Evolutionary conservation across 169 alveolate genomes (phyloP).

Genomic region (Plasmodium gallinaceum): DNA sequence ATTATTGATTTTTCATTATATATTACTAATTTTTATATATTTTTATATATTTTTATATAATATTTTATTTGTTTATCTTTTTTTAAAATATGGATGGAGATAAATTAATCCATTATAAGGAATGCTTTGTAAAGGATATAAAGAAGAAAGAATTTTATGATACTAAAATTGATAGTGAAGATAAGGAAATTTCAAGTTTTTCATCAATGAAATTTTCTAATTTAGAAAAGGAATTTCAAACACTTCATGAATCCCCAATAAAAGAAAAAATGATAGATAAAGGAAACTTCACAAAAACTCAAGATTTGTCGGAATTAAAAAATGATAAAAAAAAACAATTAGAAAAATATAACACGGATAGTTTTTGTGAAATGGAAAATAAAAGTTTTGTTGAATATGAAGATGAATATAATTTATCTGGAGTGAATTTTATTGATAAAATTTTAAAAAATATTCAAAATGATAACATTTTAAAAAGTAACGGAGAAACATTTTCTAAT

Average conservation of each 20-base stretch:
- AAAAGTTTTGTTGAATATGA: not conserved
- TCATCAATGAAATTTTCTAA: conserved; percentile 18
- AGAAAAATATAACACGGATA: not conserved
- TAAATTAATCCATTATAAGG: conserved; percentile 1
- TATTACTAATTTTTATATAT: not conserved
- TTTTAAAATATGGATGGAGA: conserved; percentile 12
- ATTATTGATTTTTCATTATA: not conserved
- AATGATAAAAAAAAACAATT: not conserved
- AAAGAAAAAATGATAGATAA: not conserved
- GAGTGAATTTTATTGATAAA: conserved; percentile 12
- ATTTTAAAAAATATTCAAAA: conserved; percentile 36
- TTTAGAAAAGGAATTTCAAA: conserved; percentile 44
- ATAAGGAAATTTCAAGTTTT: conserved; percentile 7
- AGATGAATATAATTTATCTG: not conserved
- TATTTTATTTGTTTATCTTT: not conserved
- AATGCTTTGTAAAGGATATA: not conserved
- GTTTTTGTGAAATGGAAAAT: not conserved
- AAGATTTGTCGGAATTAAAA: not conserved
- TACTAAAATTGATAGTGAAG: not conserved
- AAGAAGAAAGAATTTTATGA: conserved; percentile 9
- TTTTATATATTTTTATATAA: not conserved
- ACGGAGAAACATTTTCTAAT: not conserved
- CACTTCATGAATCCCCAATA: conserved; percentile 1
- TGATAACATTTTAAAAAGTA: not conserved
- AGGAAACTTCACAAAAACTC: not conserved